Percentiles rank a stretch among this genome's conserved stretches.
phyloP scores from a whole-genome alignment of 2,329 filamentous ascomycete genomes.

The Colletotrichum sojae region DNA sequence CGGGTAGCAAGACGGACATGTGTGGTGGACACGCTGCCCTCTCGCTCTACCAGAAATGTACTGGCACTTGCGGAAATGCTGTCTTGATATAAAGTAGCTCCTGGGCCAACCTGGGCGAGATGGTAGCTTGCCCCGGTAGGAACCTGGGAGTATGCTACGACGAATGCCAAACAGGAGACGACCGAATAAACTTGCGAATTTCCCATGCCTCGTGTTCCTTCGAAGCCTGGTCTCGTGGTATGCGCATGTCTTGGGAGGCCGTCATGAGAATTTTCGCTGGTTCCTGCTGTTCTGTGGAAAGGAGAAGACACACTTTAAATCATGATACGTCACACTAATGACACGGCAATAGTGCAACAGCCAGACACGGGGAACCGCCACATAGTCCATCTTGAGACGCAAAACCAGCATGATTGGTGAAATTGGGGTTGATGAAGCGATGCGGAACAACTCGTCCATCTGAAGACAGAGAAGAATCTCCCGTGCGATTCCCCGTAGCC shows the following conservation, averaged over 20 bases:
- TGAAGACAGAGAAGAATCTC: conserved; percentile 17
- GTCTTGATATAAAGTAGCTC: conserved; percentile 31
- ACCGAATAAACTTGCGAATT: too few species aligned
- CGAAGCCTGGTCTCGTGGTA: too few species aligned
- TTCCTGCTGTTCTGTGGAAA: too few species aligned
- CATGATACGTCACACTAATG: too few species aligned
- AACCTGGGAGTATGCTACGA: neutral
- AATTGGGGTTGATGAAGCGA: conserved; percentile 30
- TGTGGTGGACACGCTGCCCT: conserved; percentile 48
- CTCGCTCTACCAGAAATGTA: conserved; percentile 54
- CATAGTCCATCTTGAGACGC: neutral
- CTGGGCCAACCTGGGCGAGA: neutral
- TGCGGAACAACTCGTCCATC: conserved; percentile 8
- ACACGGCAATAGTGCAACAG: too few species aligned
- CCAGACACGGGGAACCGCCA: neutral
- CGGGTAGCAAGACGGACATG: conserved; percentile 31
- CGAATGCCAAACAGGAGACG: neutral
- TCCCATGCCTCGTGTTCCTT: too few species aligned
- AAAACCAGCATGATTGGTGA: conserved; percentile 1
- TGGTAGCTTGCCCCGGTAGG: too few species aligned
- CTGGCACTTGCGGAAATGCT: conserved; percentile 46
- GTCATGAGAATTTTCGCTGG: too few species aligned
- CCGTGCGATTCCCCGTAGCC: conserved; percentile 32
- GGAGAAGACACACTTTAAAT: too few species aligned
- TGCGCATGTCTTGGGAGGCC: too few species aligned